Evolutionary conservation across 2,329 filamentous ascomycete species (phyloP), one percentile per base, ranked within the genome.

Genomic region (Ascochyta rabiei): DNA sequence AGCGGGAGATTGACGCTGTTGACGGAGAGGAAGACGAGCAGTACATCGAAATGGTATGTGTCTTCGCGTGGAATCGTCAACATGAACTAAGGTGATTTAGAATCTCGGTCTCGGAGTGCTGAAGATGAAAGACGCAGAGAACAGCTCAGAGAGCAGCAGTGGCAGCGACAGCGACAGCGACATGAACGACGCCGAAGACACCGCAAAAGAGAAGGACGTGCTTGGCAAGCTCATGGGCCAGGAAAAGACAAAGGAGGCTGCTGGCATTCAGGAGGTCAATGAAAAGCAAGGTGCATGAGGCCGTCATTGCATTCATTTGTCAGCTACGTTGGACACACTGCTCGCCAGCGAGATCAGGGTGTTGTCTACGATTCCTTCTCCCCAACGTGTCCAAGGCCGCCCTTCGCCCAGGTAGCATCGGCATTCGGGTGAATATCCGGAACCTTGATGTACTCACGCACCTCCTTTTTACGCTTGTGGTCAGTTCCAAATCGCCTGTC

Each of bases 401-500:
- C 59, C 45, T 68, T 67, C 3, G 60, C 79, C 81, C 81, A 84
- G 52, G 77, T 75, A 38, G 70, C 70, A 72, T 83, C 81, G 12
- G 80, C 80, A 73, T 81, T 75, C 38, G 62, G 64, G 68, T 82
- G 76, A 12, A 83, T 67, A 51, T 77, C 60, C n/a, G 79, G 80
- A 63, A 76, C 75, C 62, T 76, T 60, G 66, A 88, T 86, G 44
- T 78, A 76, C 66, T 76, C 75, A 67, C 86, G 80, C 50, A 77
- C 75, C 71, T 82, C 77, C 62, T 72, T 78, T 77, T 87, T 88
- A 53, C 74, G 71, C 69, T 65, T 73, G 52, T 75, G 77, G 70
- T 84, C 78, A 24, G 81, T 77, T 0, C 80, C 80, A 71, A 84
- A 84, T 61, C 81, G 79, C 68, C 70, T 52, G 73, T 88, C 82